A percentile compares a stretch with the other conserved stretches of the same genome.
phyloP scores from a whole-genome alignment of 179 eudicot genomes.

The Silene coronaria region DNA sequence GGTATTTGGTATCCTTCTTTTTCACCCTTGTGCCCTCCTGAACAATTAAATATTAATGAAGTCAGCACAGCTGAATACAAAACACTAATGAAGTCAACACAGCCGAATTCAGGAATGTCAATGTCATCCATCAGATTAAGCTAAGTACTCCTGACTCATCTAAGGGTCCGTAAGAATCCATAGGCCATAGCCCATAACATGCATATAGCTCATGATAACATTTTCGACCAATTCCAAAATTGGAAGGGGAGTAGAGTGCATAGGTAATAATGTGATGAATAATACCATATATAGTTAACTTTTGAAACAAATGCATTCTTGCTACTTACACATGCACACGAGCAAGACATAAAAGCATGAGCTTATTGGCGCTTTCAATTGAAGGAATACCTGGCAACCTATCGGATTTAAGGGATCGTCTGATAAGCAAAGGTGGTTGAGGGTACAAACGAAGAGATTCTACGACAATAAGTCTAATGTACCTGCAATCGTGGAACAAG shows the following conservation, averaged over 20 bases:
- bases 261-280: slow-evolving; percentile 5
- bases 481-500: slow-evolving; percentile 43
- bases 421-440: slow-evolving; percentile 94
- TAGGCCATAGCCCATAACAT: neutral
- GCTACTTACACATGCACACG: neutral
- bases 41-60: slow-evolving; percentile 10
- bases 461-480: slow-evolving; percentile 75
- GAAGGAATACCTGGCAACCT: slow-evolving; percentile 62
- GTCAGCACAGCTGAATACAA: neutral
- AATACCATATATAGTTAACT: neutral
- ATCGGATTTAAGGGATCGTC: slow-evolving; percentile 81
- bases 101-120: neutral
- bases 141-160: neutral
- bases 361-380: neutral
- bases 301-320: neutral
- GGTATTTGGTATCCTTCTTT: slow-evolving; percentile 83
- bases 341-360: neutral
- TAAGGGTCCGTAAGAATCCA: neutral
- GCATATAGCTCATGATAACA: neutral
- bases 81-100: neutral
- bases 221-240: neutral
- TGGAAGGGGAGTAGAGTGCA: neutral
- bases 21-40: slow-evolving; percentile 82
- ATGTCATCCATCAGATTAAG: neutral
- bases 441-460: slow-evolving; percentile 92